Evolutionary conservation across 192 early-diverging fungal genomes (phyloP), one percentile per base, ranked within the genome.

Genomic region (Dispira parvispora): DNA sequence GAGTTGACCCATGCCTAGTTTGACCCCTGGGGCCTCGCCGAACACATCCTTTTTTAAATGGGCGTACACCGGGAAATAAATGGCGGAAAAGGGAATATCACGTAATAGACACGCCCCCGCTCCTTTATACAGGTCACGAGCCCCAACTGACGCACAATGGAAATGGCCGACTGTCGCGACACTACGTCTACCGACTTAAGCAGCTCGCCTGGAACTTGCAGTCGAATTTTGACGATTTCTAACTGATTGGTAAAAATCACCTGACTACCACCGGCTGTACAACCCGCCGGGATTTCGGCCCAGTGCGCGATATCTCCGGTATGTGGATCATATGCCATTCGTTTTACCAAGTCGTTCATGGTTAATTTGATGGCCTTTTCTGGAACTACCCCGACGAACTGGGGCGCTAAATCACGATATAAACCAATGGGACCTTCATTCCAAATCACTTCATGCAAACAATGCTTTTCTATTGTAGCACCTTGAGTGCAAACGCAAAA

Each of bases 331-430:
- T 75, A 82, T 1, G 89, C 66, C 23, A 81, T 72, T 11, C 77
- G 71, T 61, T 92, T 79, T 12, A 94, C 85, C 64, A 92, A 78
- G 68, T 94, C 92, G 78, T 98, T 98, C 68, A 98, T 84, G 8
- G 95, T 95, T 68, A 98, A 70, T 75, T 98, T 98, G 74, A 98
- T 95, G 43, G 95, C 95, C 71, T 98, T 95, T 68, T 98, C 95
- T 8, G 95, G 95, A 8, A 92, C 95, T 52, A 98, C 94, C 71
- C 87, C 84, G 52, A 95, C 84, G 55, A 98, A 79, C 72, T 95
- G 92, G 50, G 94, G 94, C 26, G 88, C 79, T 45, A 95, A 78
- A 52, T 92, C 95, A 52, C 89, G 85, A 69, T 98, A 98, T 32
- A 98, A 78, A 46, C 91, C 95, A 46, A 74, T 54, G 28, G 91